These are phyloP conservation scores for Lentinula aciculospora DNA, from an alignment of 768 basidiomycete species.

Conservation along the genomic window DNA sequence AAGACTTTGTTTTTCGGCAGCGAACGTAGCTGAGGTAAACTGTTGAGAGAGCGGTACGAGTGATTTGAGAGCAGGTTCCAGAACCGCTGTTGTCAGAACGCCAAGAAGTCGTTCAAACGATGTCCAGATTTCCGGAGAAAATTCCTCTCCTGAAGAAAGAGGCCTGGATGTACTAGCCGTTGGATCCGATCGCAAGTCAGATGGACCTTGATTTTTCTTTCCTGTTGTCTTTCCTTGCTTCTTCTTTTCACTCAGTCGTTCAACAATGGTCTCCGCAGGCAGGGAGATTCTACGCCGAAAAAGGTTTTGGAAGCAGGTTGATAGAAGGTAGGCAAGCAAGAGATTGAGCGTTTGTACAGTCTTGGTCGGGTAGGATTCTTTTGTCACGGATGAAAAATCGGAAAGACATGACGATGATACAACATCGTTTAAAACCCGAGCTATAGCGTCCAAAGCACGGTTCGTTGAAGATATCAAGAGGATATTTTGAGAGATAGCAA, in stretches of 20 bases:
- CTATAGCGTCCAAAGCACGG: neutral
- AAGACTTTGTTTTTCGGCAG: neutral
- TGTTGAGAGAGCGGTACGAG: neutral
- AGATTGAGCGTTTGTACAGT: neutral
- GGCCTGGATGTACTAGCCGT: neutral
- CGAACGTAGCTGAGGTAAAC: neutral
- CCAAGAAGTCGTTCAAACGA: neutral
- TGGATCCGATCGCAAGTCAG: neutral
- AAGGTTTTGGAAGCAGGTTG: neutral
- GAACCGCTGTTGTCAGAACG: neutral
- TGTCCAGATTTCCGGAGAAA: neutral
- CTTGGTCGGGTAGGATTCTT: neutral
- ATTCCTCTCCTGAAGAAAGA: neutral
- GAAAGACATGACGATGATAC: neutral
- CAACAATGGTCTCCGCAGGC: neutral
- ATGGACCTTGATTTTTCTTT: neutral
- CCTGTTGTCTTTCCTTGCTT: neutral
- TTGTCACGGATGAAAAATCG: neutral
- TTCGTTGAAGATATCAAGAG: conserved; percentile 4
- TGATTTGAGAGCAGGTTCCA: neutral
- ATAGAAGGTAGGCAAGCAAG: neutral
- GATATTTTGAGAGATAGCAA: neutral
- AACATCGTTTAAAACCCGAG: neutral
- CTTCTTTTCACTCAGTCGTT: neutral
- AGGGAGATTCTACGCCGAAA: neutral